These are phyloP conservation scores for Candida ipomoeae DNA, from an alignment of 805 yeast genomes.

Conservation along the genomic window DNA sequence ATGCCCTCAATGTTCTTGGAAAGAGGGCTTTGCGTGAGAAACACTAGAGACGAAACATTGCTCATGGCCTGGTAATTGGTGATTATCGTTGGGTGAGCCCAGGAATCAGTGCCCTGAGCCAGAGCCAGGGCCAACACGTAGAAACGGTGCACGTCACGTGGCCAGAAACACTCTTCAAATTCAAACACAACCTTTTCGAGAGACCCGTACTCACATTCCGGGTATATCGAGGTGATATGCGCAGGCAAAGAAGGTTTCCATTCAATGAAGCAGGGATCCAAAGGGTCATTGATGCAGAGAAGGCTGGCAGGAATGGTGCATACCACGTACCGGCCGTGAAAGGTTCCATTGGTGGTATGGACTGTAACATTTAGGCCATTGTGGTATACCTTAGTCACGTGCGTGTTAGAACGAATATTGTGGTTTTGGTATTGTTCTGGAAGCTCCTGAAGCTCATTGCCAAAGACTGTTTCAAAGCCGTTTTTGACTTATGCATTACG, in stretches of 20 bases:
- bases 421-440: slow-evolving; percentile 14
- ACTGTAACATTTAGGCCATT: slow-evolving; percentile 12
- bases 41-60: slow-evolving; percentile 22
- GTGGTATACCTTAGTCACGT: slow-evolving; percentile 21
- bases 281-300: slow-evolving; percentile 23
- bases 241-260: slow-evolving; percentile 17
- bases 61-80: slow-evolving; percentile 26
- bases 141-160: slow-evolving; percentile 17
- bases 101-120: slow-evolving; percentile 8
- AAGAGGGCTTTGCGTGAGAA: slow-evolving; percentile 28
- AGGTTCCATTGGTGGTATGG: slow-evolving; percentile 16
- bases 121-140: slow-evolving; percentile 15
- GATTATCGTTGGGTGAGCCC: slow-evolving; percentile 29
- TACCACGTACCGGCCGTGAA: slow-evolving; percentile 25
- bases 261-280: slow-evolving; percentile 4
- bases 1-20: slow-evolving; percentile 24
- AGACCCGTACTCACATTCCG: slow-evolving; percentile 12
- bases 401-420: slow-evolving; percentile 22
- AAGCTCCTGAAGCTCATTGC: slow-evolving; percentile 27
- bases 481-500: slow-evolving; percentile 27
- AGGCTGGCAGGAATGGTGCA: slow-evolving; percentile 28
- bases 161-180: slow-evolving; percentile 18
- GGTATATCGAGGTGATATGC: slow-evolving; percentile 6
- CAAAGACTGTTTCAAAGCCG: slow-evolving; percentile 27
- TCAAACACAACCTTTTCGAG: slow-evolving; percentile 19